Evolutionary conservation across 2,329 filamentous ascomycete genomes (phyloP).

Genomic region (Epichloe uncinata): DNA sequence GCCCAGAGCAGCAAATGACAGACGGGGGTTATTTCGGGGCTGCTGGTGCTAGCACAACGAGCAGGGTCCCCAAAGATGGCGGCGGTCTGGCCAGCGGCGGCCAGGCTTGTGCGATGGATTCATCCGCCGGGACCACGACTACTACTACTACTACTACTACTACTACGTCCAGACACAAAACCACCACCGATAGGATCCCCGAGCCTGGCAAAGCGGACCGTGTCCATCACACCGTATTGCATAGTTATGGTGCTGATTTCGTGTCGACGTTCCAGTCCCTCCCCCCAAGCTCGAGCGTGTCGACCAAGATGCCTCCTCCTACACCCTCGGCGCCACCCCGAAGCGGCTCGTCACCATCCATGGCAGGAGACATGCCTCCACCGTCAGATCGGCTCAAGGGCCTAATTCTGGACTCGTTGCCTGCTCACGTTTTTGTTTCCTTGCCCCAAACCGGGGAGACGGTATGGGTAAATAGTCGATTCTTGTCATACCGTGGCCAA

Average conservation of each 20-base stretch:
- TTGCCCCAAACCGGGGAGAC: slow-evolving; percentile 76
- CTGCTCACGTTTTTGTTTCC: slow-evolving; percentile 87
- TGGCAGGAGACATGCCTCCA: slow-evolving; percentile 58
- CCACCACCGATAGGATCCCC: slow-evolving; percentile 7
- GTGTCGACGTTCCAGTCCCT: slow-evolving; percentile 65
- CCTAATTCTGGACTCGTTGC: slow-evolving; percentile 81
- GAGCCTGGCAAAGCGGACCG: slow-evolving; percentile 8
- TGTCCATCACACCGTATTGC: slow-evolving; percentile 50
- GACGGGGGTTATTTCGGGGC: slow-evolving; percentile 1
- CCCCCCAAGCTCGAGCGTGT: slow-evolving; percentile 41
- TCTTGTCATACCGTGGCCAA: slow-evolving; percentile 79
- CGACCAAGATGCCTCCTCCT: slow-evolving; percentile 24
- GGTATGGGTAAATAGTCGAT: slow-evolving; percentile 94
- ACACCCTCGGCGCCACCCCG: slow-evolving; percentile 24
- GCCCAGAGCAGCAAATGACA: slow-evolving; percentile 1
- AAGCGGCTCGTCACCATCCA: slow-evolving; percentile 28
- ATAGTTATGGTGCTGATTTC: slow-evolving; percentile 77
- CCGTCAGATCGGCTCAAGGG: slow-evolving; percentile 68
- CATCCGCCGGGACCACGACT: not conserved
- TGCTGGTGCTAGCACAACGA: not conserved
- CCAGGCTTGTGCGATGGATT: not conserved
- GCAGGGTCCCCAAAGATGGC: not conserved
- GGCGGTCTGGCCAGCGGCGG: not conserved
- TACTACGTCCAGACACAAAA: not conserved
- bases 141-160: not conserved